Conservation (phyloP, 2,329 filamentous ascomycete species). For the Ascochyta rabiei region DNA sequence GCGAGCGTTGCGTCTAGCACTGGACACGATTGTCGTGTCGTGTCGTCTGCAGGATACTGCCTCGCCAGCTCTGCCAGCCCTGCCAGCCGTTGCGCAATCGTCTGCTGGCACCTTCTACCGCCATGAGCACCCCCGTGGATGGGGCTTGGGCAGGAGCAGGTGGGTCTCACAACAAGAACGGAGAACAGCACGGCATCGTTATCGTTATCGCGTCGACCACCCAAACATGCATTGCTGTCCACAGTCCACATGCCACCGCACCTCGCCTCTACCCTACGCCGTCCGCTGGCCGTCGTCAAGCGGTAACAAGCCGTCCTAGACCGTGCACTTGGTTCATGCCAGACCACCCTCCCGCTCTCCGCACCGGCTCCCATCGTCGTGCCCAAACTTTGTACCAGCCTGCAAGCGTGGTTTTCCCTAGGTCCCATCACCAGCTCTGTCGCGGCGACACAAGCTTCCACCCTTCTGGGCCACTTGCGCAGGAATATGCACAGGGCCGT, state of each 20-base stretch:
- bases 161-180: slow-evolving; percentile 11
- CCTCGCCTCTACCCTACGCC: neutral
- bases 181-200: neutral
- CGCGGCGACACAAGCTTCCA: slow-evolving; percentile 18
- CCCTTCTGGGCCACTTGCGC: slow-evolving; percentile 13
- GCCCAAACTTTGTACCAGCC: slow-evolving; percentile 21
- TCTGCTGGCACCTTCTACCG: slow-evolving; percentile 3
- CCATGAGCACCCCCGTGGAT: slow-evolving; percentile 1
- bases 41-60: neutral
- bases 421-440: slow-evolving; percentile 15
- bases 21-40: neutral
- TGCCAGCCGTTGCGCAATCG: neutral
- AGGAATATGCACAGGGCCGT: slow-evolving; percentile 20
- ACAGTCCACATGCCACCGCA: neutral
- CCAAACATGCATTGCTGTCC: slow-evolving; percentile 8
- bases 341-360: slow-evolving; percentile 17
- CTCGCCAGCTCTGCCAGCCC: neutral
- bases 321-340: slow-evolving; percentile 10
- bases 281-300: neutral
- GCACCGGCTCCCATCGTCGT: slow-evolving; percentile 10
- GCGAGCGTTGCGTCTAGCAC: slow-evolving; percentile 2
- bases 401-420: slow-evolving; percentile 11
- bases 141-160: slow-evolving; percentile 11
- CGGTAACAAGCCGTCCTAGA: slow-evolving; percentile 7
- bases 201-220: slow-evolving; percentile 12